Evolutionary conservation across 2,329 filamentous ascomycete genomes (phyloP).

Genomic region (Purpureocillium lavendulum): DNA sequence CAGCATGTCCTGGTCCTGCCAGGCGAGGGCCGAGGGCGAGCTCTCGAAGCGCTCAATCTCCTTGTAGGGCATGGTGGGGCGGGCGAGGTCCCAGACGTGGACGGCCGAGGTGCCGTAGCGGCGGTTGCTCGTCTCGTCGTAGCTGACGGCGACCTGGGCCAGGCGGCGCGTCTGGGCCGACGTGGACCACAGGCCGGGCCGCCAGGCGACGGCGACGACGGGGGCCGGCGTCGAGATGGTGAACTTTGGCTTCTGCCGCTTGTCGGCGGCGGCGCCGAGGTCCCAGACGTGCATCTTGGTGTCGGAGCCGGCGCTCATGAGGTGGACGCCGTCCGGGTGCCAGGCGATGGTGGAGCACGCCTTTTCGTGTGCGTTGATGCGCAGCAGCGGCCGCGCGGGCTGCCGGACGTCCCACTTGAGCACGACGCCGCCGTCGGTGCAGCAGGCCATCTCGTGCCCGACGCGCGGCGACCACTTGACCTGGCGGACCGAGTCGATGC

Average conservation of each 20-base stretch:
- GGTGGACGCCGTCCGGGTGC: slow-evolving; percentile 60
- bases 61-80: slow-evolving; percentile 59
- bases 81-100: slow-evolving; percentile 61
- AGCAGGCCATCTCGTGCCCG: slow-evolving; percentile 55
- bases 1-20: slow-evolving; percentile 56
- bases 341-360: slow-evolving; percentile 53
- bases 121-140: slow-evolving; percentile 47
- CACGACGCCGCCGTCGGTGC: slow-evolving; percentile 52
- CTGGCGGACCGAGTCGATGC: slow-evolving; percentile 41
- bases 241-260: slow-evolving; percentile 56
- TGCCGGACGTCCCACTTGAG: slow-evolving; percentile 58
- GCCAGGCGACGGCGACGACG: slow-evolving; percentile 51
- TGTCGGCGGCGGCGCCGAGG: slow-evolving; percentile 49
- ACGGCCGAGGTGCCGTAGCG: slow-evolving; percentile 49
- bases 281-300: slow-evolving; percentile 59
- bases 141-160: slow-evolving; percentile 54
- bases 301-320: slow-evolving; percentile 56
- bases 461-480: slow-evolving; percentile 58
- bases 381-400: slow-evolving; percentile 41
- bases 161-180: slow-evolving; percentile 50
- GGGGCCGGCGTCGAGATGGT: slow-evolving; percentile 53
- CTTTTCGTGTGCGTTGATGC: slow-evolving; percentile 54
- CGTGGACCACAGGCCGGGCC: slow-evolving; percentile 58
- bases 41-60: slow-evolving; percentile 53
- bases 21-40: slow-evolving; percentile 50